Conservation (phyloP, 169 alveolate genomes). For the Theileria equi region DNA sequence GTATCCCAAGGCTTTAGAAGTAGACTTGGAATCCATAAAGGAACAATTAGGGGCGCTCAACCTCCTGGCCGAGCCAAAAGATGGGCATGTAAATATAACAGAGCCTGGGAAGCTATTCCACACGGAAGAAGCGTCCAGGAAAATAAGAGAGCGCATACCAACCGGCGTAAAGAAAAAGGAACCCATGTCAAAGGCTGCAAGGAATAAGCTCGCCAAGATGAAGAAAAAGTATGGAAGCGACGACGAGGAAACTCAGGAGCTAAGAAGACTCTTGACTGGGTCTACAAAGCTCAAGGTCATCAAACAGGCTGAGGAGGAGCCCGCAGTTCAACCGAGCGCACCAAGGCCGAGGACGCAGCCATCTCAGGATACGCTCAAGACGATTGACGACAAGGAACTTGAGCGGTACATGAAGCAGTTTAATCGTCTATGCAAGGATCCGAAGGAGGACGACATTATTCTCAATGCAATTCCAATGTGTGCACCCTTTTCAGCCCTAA, state of each 20-base stretch:
- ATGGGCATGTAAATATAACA: slow-evolving; percentile 18
- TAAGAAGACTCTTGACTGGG: slow-evolving; percentile 49
- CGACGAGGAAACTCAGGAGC: slow-evolving; percentile 61
- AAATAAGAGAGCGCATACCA: slow-evolving; percentile 30
- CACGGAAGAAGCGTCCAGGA: slow-evolving; percentile 27
- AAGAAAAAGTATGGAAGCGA: slow-evolving; percentile 56
- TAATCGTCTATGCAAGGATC: slow-evolving; percentile 22
- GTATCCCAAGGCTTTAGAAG: neutral
- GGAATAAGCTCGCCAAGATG: slow-evolving; percentile 22
- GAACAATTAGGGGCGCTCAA: slow-evolving; percentile 7
- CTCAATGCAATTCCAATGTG: slow-evolving; percentile 61
- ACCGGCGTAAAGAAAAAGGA: slow-evolving; percentile 21
- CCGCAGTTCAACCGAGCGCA: neutral
- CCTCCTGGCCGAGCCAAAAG: neutral
- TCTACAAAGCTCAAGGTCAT: slow-evolving; percentile 17
- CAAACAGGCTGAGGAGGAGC: neutral
- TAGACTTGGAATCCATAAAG: neutral
- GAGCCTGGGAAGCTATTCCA: slow-evolving; percentile 51
- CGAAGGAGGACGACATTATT: slow-evolving; percentile 36
- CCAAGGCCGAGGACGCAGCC: neutral
- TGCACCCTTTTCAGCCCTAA: slow-evolving; percentile 58
- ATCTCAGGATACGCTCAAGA: slow-evolving; percentile 18
- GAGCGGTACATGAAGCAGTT: slow-evolving; percentile 55
- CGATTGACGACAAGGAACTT: slow-evolving; percentile 49
- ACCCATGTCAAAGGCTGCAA: slow-evolving; percentile 15